A percentile compares a stretch with the other conserved stretches of the same genome.
Conservation (phyloP, 2,329 filamentous ascomycete species). For the Blumeriella jaapii region DNA sequence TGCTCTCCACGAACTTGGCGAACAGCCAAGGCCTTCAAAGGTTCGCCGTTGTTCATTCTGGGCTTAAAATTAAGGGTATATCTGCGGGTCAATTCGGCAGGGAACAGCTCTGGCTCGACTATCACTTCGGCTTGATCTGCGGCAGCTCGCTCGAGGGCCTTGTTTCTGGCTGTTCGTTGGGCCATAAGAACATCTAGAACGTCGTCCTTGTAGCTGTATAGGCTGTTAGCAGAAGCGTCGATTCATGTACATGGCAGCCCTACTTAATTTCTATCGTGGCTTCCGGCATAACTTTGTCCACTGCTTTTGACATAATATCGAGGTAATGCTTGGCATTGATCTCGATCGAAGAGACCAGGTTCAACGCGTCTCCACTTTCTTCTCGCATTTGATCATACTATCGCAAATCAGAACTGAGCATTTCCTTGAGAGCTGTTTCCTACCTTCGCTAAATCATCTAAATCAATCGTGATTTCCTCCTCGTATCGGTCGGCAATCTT, state of each 20-base stretch:
- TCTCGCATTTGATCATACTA: slow-evolving; percentile 62
- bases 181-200: slow-evolving; percentile 95
- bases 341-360: slow-evolving; percentile 75
- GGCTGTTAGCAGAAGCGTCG: slow-evolving; percentile 19
- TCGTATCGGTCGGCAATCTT: slow-evolving; percentile 70
- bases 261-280: slow-evolving; percentile 69
- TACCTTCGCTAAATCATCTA: slow-evolving; percentile 76
- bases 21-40: slow-evolving; percentile 65
- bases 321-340: slow-evolving; percentile 92
- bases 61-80: slow-evolving; percentile 98
- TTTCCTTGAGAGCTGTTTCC: slow-evolving; percentile 33
- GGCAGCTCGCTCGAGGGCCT: slow-evolving; percentile 56
- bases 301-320: slow-evolving; percentile 77
- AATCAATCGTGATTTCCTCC: slow-evolving; percentile 71
- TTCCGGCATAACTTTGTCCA: slow-evolving; percentile 75
- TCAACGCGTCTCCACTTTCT: slow-evolving; percentile 42
- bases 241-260: slow-evolving; percentile 20
- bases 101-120: slow-evolving; percentile 67
- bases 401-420: slow-evolving; percentile 6
- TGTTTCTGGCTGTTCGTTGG: slow-evolving; percentile 77
- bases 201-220: slow-evolving; percentile 82
- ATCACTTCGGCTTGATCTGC: slow-evolving; percentile 54
- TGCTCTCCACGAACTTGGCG: slow-evolving; percentile 88
- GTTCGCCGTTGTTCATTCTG: slow-evolving; percentile 57
- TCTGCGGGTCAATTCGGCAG: slow-evolving; percentile 78